Evolutionary conservation across 2,329 filamentous ascomycete species (phyloP).

Genomic region (Aspergillus niger): DNA sequence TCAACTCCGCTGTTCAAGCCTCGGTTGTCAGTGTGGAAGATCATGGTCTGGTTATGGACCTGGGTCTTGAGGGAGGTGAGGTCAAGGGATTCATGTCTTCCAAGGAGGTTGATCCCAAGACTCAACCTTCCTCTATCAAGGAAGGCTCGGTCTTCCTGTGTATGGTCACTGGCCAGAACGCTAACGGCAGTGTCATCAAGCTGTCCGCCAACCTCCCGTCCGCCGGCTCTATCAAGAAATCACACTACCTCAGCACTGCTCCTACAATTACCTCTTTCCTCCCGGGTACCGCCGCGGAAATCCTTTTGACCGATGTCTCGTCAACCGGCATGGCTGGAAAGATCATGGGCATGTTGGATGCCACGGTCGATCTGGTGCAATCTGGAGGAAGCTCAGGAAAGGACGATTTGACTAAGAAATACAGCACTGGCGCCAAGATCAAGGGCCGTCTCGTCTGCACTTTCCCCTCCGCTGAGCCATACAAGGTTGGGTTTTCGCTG

Average conservation of each 20-base stretch:
- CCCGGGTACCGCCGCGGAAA: conserved; percentile 85
- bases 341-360: conserved; percentile 86
- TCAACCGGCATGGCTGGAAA: conserved; percentile 80
- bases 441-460: conserved; percentile 87
- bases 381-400: conserved; percentile 73
- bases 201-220: conserved; percentile 74
- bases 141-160: conserved; percentile 85
- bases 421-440: conserved; percentile 79
- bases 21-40: conserved; percentile 92
- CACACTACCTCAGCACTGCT: conserved; percentile 69
- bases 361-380: conserved; percentile 87
- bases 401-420: conserved; percentile 72
- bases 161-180: conserved; percentile 71
- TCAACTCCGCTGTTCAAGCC: conserved; percentile 79
- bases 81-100: conserved; percentile 82
- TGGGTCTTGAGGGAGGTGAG: conserved; percentile 69
- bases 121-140: conserved; percentile 69
- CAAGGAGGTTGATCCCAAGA: conserved; percentile 71
- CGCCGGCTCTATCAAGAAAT: conserved; percentile 66
- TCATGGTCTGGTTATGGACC: conserved; percentile 89
- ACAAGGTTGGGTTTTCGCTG: conserved; percentile 84
- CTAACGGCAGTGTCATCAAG: conserved; percentile 82
- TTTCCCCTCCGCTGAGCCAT: conserved; percentile 74
- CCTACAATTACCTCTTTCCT: conserved; percentile 88
- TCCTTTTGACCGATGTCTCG: conserved; percentile 76